These are phyloP conservation scores for Hypoxylon sp. DNA, from an alignment of 2,329 filamentous ascomycete species.

Conservation along the genomic window DNA sequence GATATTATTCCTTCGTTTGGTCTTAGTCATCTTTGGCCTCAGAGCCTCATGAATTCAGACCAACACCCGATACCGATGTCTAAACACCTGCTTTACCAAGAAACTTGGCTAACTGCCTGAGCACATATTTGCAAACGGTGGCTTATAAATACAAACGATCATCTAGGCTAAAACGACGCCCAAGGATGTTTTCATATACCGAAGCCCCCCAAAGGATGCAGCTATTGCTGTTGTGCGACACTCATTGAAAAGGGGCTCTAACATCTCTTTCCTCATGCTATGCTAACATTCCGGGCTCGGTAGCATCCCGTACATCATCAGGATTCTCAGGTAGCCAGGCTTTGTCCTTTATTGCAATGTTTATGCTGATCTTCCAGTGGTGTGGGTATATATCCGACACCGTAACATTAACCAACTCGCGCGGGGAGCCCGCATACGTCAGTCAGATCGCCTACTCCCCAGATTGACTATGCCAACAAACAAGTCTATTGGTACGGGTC, in stretches of 20 bases:
- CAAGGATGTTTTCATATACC: too few species aligned
- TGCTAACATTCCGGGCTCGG: conserved; percentile 10
- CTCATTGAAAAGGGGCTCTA: conserved; percentile 25
- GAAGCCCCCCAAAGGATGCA: too few species aligned
- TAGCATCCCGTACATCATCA: conserved; percentile 35
- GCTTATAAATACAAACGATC: too few species aligned
- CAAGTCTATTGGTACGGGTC: conserved; percentile 29
- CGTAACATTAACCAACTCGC: conserved; percentile 20
- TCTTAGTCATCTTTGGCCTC: conserved; percentile 17
- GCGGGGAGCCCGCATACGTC: conserved; percentile 29
- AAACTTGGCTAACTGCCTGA: neutral
- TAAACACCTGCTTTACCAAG: too few species aligned
- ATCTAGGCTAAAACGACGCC: too few species aligned
- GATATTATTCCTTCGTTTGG: conserved; percentile 3
- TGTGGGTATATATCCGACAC: conserved; percentile 13
- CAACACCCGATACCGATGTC: too few species aligned
- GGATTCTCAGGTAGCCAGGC: conserved; percentile 18
- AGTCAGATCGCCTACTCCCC: conserved; percentile 18
- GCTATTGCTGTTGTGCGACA: too few species aligned
- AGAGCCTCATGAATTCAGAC: conserved; percentile 23
- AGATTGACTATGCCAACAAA: conserved; percentile 15
- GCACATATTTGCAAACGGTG: too few species aligned
- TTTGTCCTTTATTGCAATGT: conserved; percentile 22
- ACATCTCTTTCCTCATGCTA: conserved; percentile 18
- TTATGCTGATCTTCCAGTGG: conserved; percentile 24